phyloP scores from a whole-genome alignment of 257 asterid genomes.

The Solanum acaule region DNA sequence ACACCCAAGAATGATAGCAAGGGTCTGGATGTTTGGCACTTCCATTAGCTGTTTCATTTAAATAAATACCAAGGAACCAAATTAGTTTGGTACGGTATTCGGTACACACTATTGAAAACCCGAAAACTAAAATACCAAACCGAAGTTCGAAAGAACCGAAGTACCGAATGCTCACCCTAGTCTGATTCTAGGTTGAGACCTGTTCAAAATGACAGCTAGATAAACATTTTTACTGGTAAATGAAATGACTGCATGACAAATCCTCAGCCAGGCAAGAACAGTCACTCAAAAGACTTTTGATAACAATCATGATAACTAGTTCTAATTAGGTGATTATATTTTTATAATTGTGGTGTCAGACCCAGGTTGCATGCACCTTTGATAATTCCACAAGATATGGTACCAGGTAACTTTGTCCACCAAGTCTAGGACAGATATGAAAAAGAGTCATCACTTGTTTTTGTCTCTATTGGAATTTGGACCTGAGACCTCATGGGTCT shows the following conservation, averaged over 20 bases:
- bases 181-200: background rate
- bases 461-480: background rate
- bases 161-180: background rate
- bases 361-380: background rate
- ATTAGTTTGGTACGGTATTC: background rate
- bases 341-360: background rate
- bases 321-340: background rate
- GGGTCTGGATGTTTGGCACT: background rate
- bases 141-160: background rate
- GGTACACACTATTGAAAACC: background rate
- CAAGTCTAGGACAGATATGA: background rate
- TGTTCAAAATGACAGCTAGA: background rate
- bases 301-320: background rate
- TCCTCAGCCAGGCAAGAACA: background rate
- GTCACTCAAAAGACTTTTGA: background rate
- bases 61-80: background rate
- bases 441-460: background rate
- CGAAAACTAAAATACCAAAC: background rate
- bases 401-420: background rate
- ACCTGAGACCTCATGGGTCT: background rate
- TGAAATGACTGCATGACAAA: background rate
- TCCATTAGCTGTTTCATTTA: background rate
- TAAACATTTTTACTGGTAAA: background rate
- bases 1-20: background rate
- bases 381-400: background rate